Percentiles rank a stretch among this genome's conserved stretches.
Conservation (phyloP, 441 rosid species). For the Erodium chrysanthum region DNA sequence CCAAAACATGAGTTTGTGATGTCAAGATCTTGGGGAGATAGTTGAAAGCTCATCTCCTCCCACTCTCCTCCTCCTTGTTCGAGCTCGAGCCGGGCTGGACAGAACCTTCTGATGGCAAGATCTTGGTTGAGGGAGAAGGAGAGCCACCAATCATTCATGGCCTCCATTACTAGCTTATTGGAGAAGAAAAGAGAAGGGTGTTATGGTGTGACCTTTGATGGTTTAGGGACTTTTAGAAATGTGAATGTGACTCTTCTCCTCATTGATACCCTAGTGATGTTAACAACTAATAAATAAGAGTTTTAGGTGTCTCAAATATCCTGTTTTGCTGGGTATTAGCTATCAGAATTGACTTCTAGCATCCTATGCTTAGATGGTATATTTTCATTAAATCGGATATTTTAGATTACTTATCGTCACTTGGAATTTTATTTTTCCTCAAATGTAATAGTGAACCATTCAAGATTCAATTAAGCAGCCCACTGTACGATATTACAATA, state of each 20-base stretch:
- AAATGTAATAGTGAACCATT: no score
- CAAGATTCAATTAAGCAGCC: no score
- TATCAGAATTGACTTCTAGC: background rate
- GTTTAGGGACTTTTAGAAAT: background rate
- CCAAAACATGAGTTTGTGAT: constrained; percentile 19
- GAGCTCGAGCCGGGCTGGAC: constrained; percentile 49
- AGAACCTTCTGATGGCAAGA: constrained; percentile 51
- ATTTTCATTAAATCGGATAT: background rate
- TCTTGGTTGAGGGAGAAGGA: constrained; percentile 39
- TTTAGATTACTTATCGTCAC: no score
- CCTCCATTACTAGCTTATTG: constrained; percentile 28
- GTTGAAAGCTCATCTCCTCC: constrained; percentile 29
- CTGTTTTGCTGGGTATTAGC: background rate
- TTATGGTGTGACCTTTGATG: background rate
- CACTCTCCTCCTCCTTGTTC: constrained; percentile 29
- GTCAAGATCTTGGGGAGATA: constrained; percentile 19
- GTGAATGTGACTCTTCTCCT: background rate
- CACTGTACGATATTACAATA: no score
- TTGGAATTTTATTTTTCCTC: no score
- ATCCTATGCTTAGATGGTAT: background rate
- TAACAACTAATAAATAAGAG: background rate
- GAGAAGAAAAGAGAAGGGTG: constrained; percentile 3
- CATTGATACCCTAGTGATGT: background rate
- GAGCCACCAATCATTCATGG: constrained; percentile 25
- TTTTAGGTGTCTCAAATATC: background rate